A percentile compares a stretch with the other conserved stretches of the same genome.
Conservation (phyloP, 371 early-diverging fungal species). For the Amoeboaphelidium protococcarum region DNA sequence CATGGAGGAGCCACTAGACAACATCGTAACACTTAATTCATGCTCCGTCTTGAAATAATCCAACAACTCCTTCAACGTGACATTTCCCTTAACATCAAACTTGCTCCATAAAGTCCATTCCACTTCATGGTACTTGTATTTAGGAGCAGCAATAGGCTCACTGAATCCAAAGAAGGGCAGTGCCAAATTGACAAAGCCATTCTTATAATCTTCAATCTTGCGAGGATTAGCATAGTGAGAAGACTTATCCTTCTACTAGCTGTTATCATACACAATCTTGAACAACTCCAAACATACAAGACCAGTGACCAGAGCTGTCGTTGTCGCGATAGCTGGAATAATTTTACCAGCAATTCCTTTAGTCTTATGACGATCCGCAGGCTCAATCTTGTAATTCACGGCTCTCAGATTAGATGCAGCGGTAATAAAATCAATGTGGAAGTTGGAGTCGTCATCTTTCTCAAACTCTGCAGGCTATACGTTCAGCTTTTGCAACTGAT, state of each 20-base stretch:
- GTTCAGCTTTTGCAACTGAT: conserved; percentile 39
- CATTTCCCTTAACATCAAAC: conserved; percentile 61
- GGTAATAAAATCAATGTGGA: conserved; percentile 97
- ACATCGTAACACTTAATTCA: conserved; percentile 76
- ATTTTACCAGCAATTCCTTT: conserved; percentile 99
- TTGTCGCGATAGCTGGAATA: conserved; percentile 99
- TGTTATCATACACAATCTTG: conserved; percentile 56
- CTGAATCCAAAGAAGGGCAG: conserved; percentile 98
- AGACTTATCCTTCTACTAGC: too few relatives aligned
- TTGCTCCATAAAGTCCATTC: conserved; percentile 92
- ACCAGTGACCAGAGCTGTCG: conserved; percentile 96
- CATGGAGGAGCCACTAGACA: conserved; percentile 78
- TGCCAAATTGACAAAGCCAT: conserved; percentile 95
- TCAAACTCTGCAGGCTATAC: conserved; percentile 81
- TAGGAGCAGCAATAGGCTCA: conserved; percentile 80
- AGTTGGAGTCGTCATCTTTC: conserved; percentile 97
- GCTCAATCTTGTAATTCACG: conserved; percentile 77
- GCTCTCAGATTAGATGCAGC: conserved; percentile 95
- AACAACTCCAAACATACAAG: conserved; percentile 92
- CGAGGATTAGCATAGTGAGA: too few relatives aligned
- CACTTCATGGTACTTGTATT: conserved; percentile 50
- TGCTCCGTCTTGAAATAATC: conserved; percentile 55
- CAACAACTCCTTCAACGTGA: conserved; percentile 69
- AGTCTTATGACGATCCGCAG: conserved; percentile 77
- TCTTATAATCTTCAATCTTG: conserved; percentile 88